These are phyloP conservation scores for Protea cynaroides DNA, from an alignment of 164 flowering plant genomes.

Conservation along the genomic window DNA sequence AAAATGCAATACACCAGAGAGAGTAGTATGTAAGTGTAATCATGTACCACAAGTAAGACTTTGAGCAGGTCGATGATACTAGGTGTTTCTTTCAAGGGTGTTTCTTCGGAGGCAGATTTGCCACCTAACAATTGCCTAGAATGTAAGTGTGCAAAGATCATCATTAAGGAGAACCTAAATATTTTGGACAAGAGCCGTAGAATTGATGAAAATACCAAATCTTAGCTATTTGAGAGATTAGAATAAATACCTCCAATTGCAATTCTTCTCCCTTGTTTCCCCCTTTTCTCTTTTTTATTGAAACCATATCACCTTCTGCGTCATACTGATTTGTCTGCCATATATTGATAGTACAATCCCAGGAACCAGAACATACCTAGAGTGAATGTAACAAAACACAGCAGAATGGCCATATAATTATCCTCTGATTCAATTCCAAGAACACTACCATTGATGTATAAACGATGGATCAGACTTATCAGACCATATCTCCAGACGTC, in stretches of 20 bases:
- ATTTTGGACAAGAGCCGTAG: too few species aligned
- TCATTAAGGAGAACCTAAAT: too few species aligned
- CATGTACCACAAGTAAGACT: too few species aligned
- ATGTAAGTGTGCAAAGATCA: too few species aligned
- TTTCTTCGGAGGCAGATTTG: too few species aligned
- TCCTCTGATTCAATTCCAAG: too few species aligned
- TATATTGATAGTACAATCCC: conserved; percentile 78
- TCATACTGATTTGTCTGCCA: conserved; percentile 56
- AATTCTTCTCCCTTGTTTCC: conserved; percentile 35
- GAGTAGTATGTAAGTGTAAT: too few species aligned
- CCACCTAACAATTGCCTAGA: too few species aligned
- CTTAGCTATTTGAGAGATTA: neutral
- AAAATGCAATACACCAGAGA: too few species aligned
- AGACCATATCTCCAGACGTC: conserved; percentile 72
- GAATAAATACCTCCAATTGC: conserved; percentile 56
- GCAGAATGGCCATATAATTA: neutral
- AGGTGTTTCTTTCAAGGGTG: too few species aligned
- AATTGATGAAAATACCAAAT: neutral
- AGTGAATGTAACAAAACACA: neutral
- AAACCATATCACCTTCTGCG: conserved; percentile 43
- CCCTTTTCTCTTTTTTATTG: conserved; percentile 75
- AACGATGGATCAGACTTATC: neutral
- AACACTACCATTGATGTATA: neutral
- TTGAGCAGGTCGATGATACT: too few species aligned
- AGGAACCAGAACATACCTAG: conserved; percentile 89